Evolutionary conservation across 345 rosid genomes (phyloP).

Genomic region (Mallotus nudiflorus): DNA sequence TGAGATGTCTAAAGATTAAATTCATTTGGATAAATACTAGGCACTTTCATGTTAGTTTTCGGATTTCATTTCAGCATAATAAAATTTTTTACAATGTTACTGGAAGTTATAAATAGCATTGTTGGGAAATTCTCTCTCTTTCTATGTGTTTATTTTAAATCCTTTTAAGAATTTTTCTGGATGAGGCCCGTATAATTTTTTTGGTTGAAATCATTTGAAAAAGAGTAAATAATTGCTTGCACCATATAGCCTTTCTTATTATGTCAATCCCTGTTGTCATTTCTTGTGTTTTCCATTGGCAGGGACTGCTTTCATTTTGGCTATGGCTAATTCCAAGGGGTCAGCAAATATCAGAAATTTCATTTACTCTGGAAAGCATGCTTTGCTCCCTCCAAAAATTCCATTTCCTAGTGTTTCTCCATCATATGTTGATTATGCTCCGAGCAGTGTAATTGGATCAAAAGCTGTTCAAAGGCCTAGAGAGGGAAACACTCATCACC

Average conservation of each 20-base stretch:
- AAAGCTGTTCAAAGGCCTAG: conserved; percentile 71
- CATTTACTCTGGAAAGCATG: conserved; percentile 70
- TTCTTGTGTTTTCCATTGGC: conserved; percentile 6
- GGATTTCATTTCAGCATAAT: conserved; percentile 3
- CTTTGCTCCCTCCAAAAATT: conserved; percentile 89
- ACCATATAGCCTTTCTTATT: neutral
- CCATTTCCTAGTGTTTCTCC: conserved; percentile 81
- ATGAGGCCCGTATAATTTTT: neutral
- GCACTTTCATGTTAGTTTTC: neutral
- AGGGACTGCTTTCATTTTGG: conserved; percentile 37
- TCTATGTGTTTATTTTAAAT: neutral
- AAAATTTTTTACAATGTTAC: neutral
- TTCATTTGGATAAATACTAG: neutral
- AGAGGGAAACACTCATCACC: conserved; percentile 62
- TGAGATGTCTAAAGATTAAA: neutral
- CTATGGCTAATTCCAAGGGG: conserved; percentile 79
- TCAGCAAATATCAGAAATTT: conserved; percentile 66
- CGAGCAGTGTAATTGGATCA: conserved; percentile 55
- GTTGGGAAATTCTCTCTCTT: neutral
- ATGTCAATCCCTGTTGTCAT: neutral
- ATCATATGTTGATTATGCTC: conserved; percentile 60
- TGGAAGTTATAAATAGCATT: neutral
- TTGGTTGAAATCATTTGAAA: neutral
- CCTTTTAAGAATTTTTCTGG: neutral
- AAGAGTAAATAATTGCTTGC: neutral